These are phyloP conservation scores for Aspergillus viridinutans DNA, from an alignment of 2,329 filamentous ascomycete species.

Conservation along the genomic window DNA sequence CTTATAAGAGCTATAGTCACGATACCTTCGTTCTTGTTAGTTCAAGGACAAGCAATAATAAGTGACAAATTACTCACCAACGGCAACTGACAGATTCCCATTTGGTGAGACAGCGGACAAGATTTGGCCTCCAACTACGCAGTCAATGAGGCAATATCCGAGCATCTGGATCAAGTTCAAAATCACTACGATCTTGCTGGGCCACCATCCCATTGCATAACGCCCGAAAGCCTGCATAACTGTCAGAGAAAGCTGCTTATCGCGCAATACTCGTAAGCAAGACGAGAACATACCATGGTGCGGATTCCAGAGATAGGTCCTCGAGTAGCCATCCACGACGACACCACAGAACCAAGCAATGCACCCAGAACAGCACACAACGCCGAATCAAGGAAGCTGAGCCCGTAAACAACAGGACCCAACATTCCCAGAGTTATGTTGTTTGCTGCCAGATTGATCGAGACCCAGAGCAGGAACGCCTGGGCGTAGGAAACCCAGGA, in stretches of 20 bases:
- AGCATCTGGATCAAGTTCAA: slow-evolving; percentile 61
- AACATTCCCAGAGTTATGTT: slow-evolving; percentile 63
- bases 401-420: slow-evolving; percentile 54
- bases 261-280: background rate
- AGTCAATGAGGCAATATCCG: slow-evolving; percentile 61
- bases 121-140: slow-evolving; percentile 64
- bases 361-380: slow-evolving; percentile 56
- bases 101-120: slow-evolving; percentile 60
- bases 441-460: slow-evolving; percentile 59
- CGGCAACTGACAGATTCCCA: slow-evolving; percentile 58
- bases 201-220: slow-evolving; percentile 64
- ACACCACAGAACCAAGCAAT: slow-evolving; percentile 51
- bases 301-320: slow-evolving; percentile 59
- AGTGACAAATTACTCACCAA: slow-evolving; percentile 43
- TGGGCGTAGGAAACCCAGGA: slow-evolving; percentile 53
- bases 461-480: slow-evolving; percentile 57
- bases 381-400: slow-evolving; percentile 56
- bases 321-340: slow-evolving; percentile 60
- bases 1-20: slow-evolving; percentile 60
- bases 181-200: slow-evolving; percentile 59
- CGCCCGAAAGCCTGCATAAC: slow-evolving; percentile 49
- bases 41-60: background rate
- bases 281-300: slow-evolving; percentile 47
- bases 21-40: slow-evolving; percentile 41
- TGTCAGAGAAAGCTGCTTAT: slow-evolving; percentile 3